Percentiles rank a stretch among this genome's conserved stretches.
Evolutionary conservation across 768 basidiomycete species (phyloP).

Genomic region (Psilocybe tampanensis): DNA sequence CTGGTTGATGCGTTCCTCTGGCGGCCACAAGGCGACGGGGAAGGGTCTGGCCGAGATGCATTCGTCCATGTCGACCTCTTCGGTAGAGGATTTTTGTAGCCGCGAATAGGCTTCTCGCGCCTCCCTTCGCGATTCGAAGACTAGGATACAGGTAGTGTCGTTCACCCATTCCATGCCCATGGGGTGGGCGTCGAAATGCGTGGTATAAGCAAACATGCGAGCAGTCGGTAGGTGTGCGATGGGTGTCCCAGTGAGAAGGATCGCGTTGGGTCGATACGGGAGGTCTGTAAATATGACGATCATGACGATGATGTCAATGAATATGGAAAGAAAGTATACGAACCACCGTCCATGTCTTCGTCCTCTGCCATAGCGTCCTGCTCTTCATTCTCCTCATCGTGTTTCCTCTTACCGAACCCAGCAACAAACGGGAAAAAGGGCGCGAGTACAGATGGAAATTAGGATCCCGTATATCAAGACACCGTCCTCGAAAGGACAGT

Average conservation of each 20-base stretch:
- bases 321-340: background rate
- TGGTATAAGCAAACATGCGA: constrained; percentile 80
- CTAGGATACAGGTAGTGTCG: constrained; percentile 78
- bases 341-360: constrained; percentile 38
- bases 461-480: constrained; percentile 40
- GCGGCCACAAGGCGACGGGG: too few species aligned
- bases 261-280: constrained; percentile 60
- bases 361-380: constrained; percentile 34
- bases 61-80: too few species aligned
- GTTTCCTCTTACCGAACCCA: constrained; percentile 42
- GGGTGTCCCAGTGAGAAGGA: constrained; percentile 72
- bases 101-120: too few species aligned
- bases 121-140: too few species aligned
- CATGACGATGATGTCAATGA: background rate
- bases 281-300: constrained; percentile 34
- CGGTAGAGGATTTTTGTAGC: too few species aligned
- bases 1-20: too few species aligned
- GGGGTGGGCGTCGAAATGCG: constrained; percentile 74
- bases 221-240: constrained; percentile 76
- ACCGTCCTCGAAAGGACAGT: constrained; percentile 29
- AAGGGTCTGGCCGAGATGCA: too few species aligned
- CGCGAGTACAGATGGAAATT: constrained; percentile 42
- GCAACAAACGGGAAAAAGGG: constrained; percentile 21
- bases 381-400: constrained; percentile 35
- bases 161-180: constrained; percentile 86